A percentile compares a stretch with the other conserved stretches of the same genome.
phyloP scores from a whole-genome alignment of 2,329 filamentous ascomycete genomes.

The Aspergillus pseudoterreus region DNA sequence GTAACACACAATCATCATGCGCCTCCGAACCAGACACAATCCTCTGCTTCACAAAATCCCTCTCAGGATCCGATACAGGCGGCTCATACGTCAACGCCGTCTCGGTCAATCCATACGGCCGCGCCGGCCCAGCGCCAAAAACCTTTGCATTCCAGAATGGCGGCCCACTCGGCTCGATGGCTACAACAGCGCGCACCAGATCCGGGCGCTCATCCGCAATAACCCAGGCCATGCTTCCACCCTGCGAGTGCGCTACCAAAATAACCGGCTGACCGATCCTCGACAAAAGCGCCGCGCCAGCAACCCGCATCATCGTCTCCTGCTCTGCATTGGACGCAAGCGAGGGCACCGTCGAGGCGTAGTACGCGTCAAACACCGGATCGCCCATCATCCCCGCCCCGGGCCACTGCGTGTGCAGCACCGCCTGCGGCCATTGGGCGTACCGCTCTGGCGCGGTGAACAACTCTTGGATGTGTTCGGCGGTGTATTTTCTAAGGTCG shows the following conservation, averaged over 20 bases:
- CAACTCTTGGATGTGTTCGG: constrained; percentile 23
- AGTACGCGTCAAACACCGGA: constrained; percentile 26
- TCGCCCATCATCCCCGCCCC: constrained; percentile 31
- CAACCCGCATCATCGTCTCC: constrained; percentile 13
- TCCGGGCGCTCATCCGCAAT: constrained; percentile 48
- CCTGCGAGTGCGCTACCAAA: constrained; percentile 50
- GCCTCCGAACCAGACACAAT: constrained; percentile 10
- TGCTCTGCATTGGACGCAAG: constrained; percentile 13
- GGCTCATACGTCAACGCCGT: constrained; percentile 16
- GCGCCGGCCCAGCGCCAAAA: constrained; percentile 11
- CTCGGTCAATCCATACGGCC: constrained; percentile 18
- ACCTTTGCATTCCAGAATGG: constrained; percentile 20
- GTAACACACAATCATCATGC: constrained; percentile 32
- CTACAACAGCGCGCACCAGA: constrained; percentile 48
- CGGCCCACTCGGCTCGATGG: constrained; percentile 53
- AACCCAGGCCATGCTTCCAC: constrained; percentile 41
- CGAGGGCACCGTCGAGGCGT: constrained; percentile 18
- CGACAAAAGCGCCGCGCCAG: constrained; percentile 21
- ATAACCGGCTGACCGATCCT: constrained; percentile 17
- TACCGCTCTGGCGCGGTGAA: constrained; percentile 34
- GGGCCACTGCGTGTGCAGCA: constrained; percentile 40
- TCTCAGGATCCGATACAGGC: constrained; percentile 6
- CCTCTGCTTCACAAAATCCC: constrained; percentile 10
- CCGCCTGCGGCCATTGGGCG: constrained; percentile 32
- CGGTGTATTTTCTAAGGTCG: constrained; percentile 15